These are phyloP conservation scores for Kwoniella heveanensis DNA, from an alignment of 768 basidiomycete genomes.

Conservation along the genomic window DNA sequence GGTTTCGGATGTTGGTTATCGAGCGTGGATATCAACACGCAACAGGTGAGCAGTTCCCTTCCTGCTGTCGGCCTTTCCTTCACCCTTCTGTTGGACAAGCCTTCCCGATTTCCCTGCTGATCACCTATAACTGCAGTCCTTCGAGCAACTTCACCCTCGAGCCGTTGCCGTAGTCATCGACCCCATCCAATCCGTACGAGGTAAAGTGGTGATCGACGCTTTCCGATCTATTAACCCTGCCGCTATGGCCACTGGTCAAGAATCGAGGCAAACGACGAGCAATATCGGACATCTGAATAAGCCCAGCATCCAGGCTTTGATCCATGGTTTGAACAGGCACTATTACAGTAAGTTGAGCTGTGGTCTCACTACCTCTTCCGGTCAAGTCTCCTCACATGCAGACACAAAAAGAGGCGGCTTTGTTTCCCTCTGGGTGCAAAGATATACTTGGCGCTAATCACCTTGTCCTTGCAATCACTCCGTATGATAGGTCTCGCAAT, in stretches of 20 bases:
- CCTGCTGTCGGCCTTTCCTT: neutral
- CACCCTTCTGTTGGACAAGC: too few species aligned
- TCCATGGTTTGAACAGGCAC: conserved; percentile 95
- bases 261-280: conserved; percentile 94
- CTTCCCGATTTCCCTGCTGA: too few species aligned
- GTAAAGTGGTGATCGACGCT: conserved; percentile 97
- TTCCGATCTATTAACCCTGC: conserved; percentile 96
- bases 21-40: conserved; percentile 97
- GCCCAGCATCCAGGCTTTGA: conserved; percentile 97
- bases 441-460: neutral
- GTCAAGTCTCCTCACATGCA: too few species aligned
- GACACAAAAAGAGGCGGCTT: too few species aligned
- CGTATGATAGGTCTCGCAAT: conserved; percentile 68
- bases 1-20: conserved; percentile 99
- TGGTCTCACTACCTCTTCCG: neutral
- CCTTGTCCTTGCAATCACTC: too few species aligned
- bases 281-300: conserved; percentile 99
- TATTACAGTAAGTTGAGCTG: conserved; percentile 66
- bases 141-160: conserved; percentile 87
- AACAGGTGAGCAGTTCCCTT: conserved; percentile 67
- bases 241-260: conserved; percentile 83
- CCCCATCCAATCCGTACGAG: conserved; percentile 89
- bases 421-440: too few species aligned
- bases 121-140: conserved; percentile 63
- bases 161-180: conserved; percentile 97